Base-by-base conservation (phyloP, 306 rosid genomes). In the Parietaria judaica region DNA sequence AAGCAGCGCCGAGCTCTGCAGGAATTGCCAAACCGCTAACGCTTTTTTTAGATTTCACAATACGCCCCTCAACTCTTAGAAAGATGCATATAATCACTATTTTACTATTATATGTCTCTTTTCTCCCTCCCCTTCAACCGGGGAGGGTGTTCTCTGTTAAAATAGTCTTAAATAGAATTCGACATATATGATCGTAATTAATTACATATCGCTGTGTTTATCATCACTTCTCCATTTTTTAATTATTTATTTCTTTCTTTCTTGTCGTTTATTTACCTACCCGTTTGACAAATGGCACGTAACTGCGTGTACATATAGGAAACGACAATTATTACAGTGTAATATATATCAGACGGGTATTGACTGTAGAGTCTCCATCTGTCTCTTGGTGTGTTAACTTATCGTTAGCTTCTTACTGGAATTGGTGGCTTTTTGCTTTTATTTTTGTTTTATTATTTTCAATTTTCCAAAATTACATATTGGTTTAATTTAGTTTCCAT, bases 11-110 rank as follows among this genome's bases (percentile, higher is more conserved):
- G 80, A 70, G 52, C 56, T 61, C 37, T 63, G 83, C 60, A 43
- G 67, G 10, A 68, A 75, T 63, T 82, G 92, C 68, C 66, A 57
- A 56, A 64, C 59, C 23, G 7, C 79, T 1, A 67, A 70, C 23
- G 66, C 68, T 35, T 50, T 76, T 60, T 64, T 14, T 36, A 69
- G 73, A 78, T 78, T 61, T 61, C 65, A 66, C 46, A 61, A 41
- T 41, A 5, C 52, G 56, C 72, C 73, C 38, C 65, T 52, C 51
- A 58, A 62, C 62, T 64, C 71, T 6, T 72, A 71, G 35, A 23
- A 17, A 49, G 53, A 49, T 49, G 15, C 45, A 41, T 41, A 41
- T 41, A 41, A 41, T 8, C 6, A 41, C 9, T 41, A 41, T 5
- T 41, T 41, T 5, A 41, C 9, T 41, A 41, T 41, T 41, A 41